These are phyloP conservation scores for Microdochium trichocladiopsis DNA, from an alignment of 2,329 filamentous ascomycete genomes.

Conservation along the genomic window DNA sequence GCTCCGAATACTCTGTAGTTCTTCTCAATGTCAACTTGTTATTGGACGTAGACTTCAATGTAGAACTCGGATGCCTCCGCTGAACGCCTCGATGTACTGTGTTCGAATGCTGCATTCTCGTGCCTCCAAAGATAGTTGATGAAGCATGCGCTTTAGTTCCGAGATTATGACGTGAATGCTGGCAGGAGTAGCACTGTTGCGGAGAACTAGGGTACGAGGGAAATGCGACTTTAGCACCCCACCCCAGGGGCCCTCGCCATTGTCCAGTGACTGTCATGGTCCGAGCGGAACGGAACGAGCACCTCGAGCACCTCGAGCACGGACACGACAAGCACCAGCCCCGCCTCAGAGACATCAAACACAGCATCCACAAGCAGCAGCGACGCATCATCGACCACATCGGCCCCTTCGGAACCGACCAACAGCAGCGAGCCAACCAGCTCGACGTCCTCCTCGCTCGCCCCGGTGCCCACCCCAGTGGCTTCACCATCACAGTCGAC, in stretches of 20 bases:
- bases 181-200: background rate
- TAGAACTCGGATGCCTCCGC: background rate
- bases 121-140: background rate
- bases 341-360: background rate
- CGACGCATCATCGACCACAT: no score
- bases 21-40: background rate
- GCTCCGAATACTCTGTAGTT: no score
- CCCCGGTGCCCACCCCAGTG: no score
- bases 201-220: background rate
- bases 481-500: no score
- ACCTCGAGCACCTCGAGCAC: no score
- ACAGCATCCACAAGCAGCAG: background rate
- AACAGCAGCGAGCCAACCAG: no score
- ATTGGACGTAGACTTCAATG: background rate
- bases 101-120: background rate
- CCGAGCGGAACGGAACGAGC: background rate
- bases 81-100: background rate
- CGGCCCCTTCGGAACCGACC: no score
- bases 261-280: background rate
- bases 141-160: background rate
- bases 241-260: background rate
- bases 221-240: background rate
- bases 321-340: no score
- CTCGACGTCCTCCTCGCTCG: no score
- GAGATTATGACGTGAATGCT: background rate